Conservation (phyloP, 768 basidiomycete species). For the Filobasidium wieringae region DNA sequence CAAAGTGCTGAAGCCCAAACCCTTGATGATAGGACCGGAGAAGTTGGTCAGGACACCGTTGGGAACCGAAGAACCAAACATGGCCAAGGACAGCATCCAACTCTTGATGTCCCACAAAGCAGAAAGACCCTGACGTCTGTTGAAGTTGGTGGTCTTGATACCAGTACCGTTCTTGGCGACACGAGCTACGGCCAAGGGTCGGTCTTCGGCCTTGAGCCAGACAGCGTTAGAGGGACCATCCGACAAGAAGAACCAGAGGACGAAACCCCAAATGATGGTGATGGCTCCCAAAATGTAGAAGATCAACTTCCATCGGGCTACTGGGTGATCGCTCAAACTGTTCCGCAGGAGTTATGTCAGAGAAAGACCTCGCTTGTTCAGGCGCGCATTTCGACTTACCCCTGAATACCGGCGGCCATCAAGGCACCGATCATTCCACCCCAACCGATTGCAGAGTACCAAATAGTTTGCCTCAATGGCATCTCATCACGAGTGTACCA, state of each 20-base stretch:
- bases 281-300: conserved; percentile 36
- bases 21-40: conserved; percentile 36
- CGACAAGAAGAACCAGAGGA: conserved; percentile 39
- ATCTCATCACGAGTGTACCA: conserved; percentile 33
- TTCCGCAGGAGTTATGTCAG: background rate
- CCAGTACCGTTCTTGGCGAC: conserved; percentile 35
- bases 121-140: conserved; percentile 25
- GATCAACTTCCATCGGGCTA: conserved; percentile 27
- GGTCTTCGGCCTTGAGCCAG: conserved; percentile 32
- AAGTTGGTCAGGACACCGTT: conserved; percentile 40
- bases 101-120: conserved; percentile 34
- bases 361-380: background rate
- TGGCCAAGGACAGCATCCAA: conserved; percentile 34
- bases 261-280: conserved; percentile 30
- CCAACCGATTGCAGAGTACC: conserved; percentile 37
- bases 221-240: conserved; percentile 35
- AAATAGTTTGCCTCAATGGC: conserved; percentile 37
- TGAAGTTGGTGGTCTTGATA: conserved; percentile 36
- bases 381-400: background rate
- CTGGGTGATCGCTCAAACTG: conserved; percentile 2
- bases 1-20: conserved; percentile 33
- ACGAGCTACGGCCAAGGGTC: conserved; percentile 35
- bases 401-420: conserved; percentile 36
- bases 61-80: conserved; percentile 35
- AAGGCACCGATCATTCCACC: conserved; percentile 39